Conservation (phyloP, 2,329 filamentous ascomycete genomes). For the Pestalotiopsis sp. region DNA sequence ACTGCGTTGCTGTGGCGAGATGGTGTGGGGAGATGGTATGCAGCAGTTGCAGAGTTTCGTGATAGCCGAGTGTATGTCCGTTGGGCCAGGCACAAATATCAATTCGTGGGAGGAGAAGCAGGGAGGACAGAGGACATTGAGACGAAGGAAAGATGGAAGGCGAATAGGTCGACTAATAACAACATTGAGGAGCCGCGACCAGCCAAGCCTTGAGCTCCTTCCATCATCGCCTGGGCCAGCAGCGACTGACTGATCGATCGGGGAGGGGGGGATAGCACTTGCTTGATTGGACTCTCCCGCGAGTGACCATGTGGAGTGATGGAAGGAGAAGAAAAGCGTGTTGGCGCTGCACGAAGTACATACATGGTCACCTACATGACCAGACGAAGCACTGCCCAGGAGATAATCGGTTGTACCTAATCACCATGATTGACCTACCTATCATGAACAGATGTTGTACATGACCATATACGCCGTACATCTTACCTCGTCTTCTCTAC, state of each 20-base stretch:
- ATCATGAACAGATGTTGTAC: neutral
- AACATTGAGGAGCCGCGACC: neutral
- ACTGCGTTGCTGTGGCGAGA: conserved; percentile 12
- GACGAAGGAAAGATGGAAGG: conserved; percentile 19
- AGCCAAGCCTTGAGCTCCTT: neutral
- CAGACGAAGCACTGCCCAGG: too few relatives aligned
- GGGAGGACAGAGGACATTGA: conserved; percentile 11
- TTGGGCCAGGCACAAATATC: neutral
- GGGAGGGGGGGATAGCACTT: too few relatives aligned
- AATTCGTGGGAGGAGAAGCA: neutral
- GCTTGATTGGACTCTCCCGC: too few relatives aligned
- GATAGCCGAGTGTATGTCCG: neutral
- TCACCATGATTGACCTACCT: neutral
- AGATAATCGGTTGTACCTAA: too few relatives aligned
- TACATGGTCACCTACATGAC: too few relatives aligned
- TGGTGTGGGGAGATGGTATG: neutral
- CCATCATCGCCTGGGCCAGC: neutral
- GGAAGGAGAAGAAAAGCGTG: too few relatives aligned
- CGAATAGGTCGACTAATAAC: neutral
- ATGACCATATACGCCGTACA: too few relatives aligned
- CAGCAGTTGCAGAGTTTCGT: neutral
- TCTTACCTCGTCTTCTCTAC: neutral
- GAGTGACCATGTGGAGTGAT: too few relatives aligned
- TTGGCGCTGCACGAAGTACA: too few relatives aligned
- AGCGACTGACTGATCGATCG: too few relatives aligned